Evolutionary conservation across 805 yeast species (phyloP).

Genomic region (Ogataea henricii): DNA sequence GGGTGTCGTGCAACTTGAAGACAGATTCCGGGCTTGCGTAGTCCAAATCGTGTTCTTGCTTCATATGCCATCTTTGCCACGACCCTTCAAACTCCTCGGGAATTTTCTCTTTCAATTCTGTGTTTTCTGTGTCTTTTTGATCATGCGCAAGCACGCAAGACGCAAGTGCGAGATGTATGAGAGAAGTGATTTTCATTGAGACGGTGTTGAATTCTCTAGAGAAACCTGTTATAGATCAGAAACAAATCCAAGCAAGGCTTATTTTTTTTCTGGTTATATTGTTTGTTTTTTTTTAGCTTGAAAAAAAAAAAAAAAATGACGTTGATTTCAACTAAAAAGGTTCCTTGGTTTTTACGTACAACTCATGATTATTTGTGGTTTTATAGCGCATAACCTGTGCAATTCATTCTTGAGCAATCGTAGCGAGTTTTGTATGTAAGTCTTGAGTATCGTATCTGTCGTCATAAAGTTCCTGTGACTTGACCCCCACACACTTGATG

Average conservation of each 20-base stretch:
- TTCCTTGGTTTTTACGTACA: too few species aligned
- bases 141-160: conserved; percentile 5
- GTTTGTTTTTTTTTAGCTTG: neutral
- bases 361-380: too few species aligned
- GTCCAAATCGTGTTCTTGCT: conserved; percentile 80
- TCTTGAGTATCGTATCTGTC: conserved; percentile 45
- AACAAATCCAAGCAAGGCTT: neutral
- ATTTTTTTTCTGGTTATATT: neutral
- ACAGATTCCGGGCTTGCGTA: conserved; percentile 72
- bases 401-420: conserved; percentile 1
- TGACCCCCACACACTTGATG: conserved; percentile 48
- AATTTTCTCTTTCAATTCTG: conserved; percentile 41
- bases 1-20: conserved; percentile 77
- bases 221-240: neutral
- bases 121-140: conserved; percentile 13
- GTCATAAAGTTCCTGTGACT: conserved; percentile 25
- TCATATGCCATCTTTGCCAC: conserved; percentile 93
- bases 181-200: neutral
- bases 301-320: neutral
- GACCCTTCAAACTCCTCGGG: conserved; percentile 52
- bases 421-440: conserved; percentile 29
- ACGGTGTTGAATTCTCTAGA: neutral
- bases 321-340: too few species aligned
- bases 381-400: too few species aligned
- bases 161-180: conserved; percentile 1